These are phyloP conservation scores for Cystobasidium sp. DNA, from an alignment of 1,284 basidiomycete genomes.

Conservation along the genomic window DNA sequence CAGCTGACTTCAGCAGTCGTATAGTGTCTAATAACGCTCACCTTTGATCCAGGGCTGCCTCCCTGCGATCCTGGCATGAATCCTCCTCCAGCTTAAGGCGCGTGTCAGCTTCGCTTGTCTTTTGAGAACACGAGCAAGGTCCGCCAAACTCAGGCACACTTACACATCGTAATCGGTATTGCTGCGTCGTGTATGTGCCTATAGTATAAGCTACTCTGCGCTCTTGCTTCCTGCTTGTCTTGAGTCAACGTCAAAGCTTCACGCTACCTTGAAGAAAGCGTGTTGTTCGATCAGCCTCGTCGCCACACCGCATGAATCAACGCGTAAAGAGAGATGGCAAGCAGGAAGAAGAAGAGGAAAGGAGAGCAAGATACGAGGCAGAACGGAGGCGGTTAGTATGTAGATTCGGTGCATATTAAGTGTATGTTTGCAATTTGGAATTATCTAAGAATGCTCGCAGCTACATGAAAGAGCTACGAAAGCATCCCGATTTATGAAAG, in stretches of 20 bases:
- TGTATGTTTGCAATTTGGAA: neutral
- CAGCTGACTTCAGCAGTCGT: neutral
- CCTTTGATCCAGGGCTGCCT: slow-evolving; percentile 38
- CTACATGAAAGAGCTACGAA: neutral
- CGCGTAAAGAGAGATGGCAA: slow-evolving; percentile 20
- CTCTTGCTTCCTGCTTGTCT: neutral
- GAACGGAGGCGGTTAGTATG: neutral
- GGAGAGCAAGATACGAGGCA: neutral
- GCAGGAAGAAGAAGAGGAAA: neutral
- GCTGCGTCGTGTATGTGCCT: neutral
- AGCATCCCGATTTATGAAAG: neutral
- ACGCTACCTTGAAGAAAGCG: neutral
- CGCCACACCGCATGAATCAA: neutral
- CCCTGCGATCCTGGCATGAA: slow-evolving; percentile 37
- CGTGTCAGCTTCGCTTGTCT: neutral
- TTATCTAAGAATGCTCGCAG: neutral
- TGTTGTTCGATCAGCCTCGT: slow-evolving; percentile 5
- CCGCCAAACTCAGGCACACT: neutral
- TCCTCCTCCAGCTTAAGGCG: slow-evolving; percentile 26
- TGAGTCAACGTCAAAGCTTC: neutral
- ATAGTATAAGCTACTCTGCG: neutral
- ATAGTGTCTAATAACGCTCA: neutral
- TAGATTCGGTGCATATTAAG: too few relatives aligned
- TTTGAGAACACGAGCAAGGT: neutral
- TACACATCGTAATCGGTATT: neutral